phyloP scores from a whole-genome alignment of 202 grass and related monocot species.

The Dendrocalamus latiflorus region DNA sequence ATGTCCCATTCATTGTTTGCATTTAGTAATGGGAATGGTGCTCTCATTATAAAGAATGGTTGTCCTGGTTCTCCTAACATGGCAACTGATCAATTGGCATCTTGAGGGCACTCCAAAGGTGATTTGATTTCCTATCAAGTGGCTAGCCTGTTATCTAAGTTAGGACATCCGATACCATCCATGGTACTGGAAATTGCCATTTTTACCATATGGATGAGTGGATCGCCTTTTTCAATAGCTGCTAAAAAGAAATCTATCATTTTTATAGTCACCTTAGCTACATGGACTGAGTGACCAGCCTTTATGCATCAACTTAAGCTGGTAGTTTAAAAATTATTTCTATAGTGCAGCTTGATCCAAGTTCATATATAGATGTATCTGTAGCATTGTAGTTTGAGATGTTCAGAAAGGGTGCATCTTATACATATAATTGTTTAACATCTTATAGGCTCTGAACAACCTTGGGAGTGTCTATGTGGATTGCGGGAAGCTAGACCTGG shows the following conservation, averaged over 20 bases:
- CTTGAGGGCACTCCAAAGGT: not conserved
- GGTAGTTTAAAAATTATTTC: not conserved
- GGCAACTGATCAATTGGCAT: constrained; percentile 7
- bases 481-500: constrained; percentile 77
- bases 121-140: constrained; percentile 20
- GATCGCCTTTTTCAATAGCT: not conserved
- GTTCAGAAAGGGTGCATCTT: not conserved
- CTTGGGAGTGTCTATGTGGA: constrained; percentile 99
- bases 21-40: constrained; percentile 27
- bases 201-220: not conserved
- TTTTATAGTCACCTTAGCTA: not conserved
- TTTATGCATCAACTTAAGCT: not conserved
- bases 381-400: constrained; percentile 7
- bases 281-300: not conserved
- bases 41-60: constrained; percentile 10
- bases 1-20: constrained; percentile 35
- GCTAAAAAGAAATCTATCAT: not conserved
- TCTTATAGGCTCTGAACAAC: constrained; percentile 85
- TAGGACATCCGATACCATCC: constrained; percentile 4
- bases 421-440: constrained; percentile 12
- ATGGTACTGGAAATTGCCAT: not conserved
- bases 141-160: not conserved
- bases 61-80: constrained; percentile 31
- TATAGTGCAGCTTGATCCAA: not conserved
- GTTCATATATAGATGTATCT: not conserved